Percentiles rank a stretch among this genome's conserved stretches.
These are phyloP conservation scores for Boechera stricta DNA, from an alignment of 345 rosid species.

Conservation along the genomic window DNA sequence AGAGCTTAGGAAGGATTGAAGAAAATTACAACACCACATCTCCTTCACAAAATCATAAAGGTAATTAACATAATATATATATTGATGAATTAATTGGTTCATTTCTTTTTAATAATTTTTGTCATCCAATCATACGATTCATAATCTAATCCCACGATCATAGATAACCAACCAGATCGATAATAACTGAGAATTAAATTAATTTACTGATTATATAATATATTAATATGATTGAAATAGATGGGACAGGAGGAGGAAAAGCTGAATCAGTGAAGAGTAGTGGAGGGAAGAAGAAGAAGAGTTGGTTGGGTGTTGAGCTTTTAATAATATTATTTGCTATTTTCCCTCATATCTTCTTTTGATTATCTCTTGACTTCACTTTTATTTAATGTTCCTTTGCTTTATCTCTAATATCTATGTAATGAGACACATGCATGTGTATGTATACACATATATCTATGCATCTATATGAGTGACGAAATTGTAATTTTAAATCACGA, in stretches of 20 bases:
- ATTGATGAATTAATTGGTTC: not conserved
- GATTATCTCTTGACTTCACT: conserved; percentile 8
- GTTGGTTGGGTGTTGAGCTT: conserved; percentile 50
- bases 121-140: not conserved
- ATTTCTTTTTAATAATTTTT: not conserved
- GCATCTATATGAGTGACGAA: not conserved
- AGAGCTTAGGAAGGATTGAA: conserved; percentile 56
- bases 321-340: conserved; percentile 30
- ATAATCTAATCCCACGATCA: not conserved
- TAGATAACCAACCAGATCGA: not conserved
- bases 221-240: not conserved
- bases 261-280: conserved; percentile 48
- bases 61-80: conserved; percentile 34
- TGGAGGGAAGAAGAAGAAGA: conserved; percentile 43
- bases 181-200: not conserved
- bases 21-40: conserved; percentile 33
- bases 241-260: conserved; percentile 40
- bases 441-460: not conserved
- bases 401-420: not conserved
- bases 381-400: conserved; percentile 40
- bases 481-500: too few relatives aligned
- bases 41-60: conserved; percentile 37
- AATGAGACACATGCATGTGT: not conserved
- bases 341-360: conserved; percentile 30
- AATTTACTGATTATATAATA: not conserved